A percentile compares a stretch with the other conserved stretches of the same genome.
Conservation (phyloP, 352 stramenopile genomes). For the Phytophthora palmivora region DNA sequence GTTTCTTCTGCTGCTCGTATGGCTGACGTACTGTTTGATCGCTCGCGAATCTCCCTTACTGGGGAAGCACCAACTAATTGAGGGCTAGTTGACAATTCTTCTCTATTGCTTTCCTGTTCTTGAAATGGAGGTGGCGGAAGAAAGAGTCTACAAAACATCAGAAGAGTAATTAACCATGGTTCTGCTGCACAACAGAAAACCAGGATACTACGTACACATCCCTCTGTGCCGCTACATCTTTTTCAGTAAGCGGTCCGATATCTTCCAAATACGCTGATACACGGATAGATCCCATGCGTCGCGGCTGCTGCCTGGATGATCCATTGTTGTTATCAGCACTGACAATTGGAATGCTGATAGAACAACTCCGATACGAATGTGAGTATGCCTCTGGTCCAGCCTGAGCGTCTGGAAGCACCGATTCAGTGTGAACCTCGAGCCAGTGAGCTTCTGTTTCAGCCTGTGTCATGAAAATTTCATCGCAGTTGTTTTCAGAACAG, state of each 20-base stretch:
- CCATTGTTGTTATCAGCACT: conserved; percentile 7
- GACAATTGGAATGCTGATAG: conserved; percentile 66
- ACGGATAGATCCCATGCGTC: conserved; percentile 35
- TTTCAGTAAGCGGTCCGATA: conserved; percentile 25
- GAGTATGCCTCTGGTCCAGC: conserved; percentile 26
- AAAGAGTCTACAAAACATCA: conserved; percentile 10
- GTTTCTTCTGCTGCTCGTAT: conserved; percentile 29
- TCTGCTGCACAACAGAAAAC: neutral
- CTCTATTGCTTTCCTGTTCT: conserved; percentile 11
- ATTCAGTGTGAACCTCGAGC: conserved; percentile 38
- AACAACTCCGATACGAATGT: conserved; percentile 54
- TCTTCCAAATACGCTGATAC: conserved; percentile 52
- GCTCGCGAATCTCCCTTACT: neutral
- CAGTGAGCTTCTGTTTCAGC: conserved; percentile 46
- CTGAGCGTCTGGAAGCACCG: conserved; percentile 16
- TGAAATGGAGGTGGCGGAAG: conserved; percentile 4
- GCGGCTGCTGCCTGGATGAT: conserved; percentile 2
- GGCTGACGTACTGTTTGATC: conserved; percentile 11
- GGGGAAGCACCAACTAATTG: neutral
- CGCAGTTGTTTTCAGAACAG: conserved; percentile 48
- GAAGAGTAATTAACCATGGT: neutral
- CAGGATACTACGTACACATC: conserved; percentile 4
- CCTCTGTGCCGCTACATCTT: neutral
- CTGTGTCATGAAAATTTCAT: conserved; percentile 40
- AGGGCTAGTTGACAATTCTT: neutral